Evolutionary conservation across 768 basidiomycete species (phyloP), one percentile per base, ranked within the genome.

Genomic region (Antrodiella citrinella): DNA sequence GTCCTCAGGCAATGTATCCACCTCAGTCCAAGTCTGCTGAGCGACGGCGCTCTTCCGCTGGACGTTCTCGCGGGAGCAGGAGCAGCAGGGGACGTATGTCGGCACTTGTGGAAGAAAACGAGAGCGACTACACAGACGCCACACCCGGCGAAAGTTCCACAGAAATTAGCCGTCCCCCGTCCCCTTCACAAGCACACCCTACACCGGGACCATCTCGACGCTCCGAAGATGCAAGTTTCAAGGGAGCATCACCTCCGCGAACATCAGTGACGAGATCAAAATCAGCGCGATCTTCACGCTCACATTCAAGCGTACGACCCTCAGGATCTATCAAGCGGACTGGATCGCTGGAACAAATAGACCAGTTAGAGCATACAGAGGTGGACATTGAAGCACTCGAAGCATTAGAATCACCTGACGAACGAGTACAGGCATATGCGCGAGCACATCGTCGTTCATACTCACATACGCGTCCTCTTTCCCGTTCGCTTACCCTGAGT

Each of bases 61-160:
- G 52, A 26, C 59, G 44, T 51, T 55, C 58, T 45, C 19, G 43
- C 30, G 48, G 45, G 43, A 47, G 50, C 35, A 55, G 57, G 41
- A 53, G 64, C 12, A 54, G 49, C 42, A 54, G 55, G 35, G 58
- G 54, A 18, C 62, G 66, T 5, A 71, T 71, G 70, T 66, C 66
- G 5, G 69, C 68, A 13, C 54, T 72, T 5, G 55, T 66, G 49
- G 70, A 71, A 52, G 70, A 71, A 30, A 68, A 69, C 43, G 69
- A 71, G 50, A 64, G 66, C 30, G 64, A 64, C 26, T 61, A 58
- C 42, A 59, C 56, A 22, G 57, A 57, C 15, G 48, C 42, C 47
- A 58, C 54, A 7, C 35, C 48, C 3, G 53, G 56, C 9, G 48
- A 51, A 4, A 65, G 58, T 48, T 58, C 61, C 41, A 53, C 57